phyloP scores from a whole-genome alignment of 345 rosid genomes.

The Anastatica hierochuntica region DNA sequence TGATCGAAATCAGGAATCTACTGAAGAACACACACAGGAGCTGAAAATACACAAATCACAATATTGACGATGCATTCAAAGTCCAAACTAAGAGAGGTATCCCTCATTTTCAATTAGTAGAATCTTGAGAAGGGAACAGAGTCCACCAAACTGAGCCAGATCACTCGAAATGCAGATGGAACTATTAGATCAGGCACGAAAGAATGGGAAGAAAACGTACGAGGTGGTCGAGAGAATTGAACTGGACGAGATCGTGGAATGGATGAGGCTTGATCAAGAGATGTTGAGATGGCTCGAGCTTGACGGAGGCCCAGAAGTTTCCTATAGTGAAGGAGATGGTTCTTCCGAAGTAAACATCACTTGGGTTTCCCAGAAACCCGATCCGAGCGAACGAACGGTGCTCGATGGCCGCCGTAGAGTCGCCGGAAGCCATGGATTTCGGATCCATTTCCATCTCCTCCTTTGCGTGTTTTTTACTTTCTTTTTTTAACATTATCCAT shows the following conservation, averaged over 20 bases:
- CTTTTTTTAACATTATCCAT: no score
- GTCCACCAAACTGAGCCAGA: no score
- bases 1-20: no score
- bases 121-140: no score
- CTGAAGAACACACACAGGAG: no score
- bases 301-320: slow-evolving; percentile 64
- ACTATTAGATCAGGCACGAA: no score
- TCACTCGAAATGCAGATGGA: no score
- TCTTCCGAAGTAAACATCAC: slow-evolving; percentile 65
- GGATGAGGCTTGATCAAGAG: slow-evolving; percentile 74
- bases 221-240: slow-evolving; percentile 54
- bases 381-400: slow-evolving; percentile 55
- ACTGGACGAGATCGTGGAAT: slow-evolving; percentile 57
- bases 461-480: not conserved
- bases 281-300: slow-evolving; percentile 51
- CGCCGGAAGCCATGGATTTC: not conserved
- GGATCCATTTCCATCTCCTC: not conserved
- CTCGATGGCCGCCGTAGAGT: slow-evolving; percentile 15
- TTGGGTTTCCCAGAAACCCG: slow-evolving; percentile 65
- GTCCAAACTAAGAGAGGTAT: not conserved
- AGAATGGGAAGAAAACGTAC: slow-evolving; percentile 23
- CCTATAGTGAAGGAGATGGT: slow-evolving; percentile 50
- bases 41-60: no score
- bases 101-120: no score
- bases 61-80: no score